These are phyloP conservation scores for Mycena albidolilacea DNA, from an alignment of 768 basidiomycete species.

Conservation along the genomic window DNA sequence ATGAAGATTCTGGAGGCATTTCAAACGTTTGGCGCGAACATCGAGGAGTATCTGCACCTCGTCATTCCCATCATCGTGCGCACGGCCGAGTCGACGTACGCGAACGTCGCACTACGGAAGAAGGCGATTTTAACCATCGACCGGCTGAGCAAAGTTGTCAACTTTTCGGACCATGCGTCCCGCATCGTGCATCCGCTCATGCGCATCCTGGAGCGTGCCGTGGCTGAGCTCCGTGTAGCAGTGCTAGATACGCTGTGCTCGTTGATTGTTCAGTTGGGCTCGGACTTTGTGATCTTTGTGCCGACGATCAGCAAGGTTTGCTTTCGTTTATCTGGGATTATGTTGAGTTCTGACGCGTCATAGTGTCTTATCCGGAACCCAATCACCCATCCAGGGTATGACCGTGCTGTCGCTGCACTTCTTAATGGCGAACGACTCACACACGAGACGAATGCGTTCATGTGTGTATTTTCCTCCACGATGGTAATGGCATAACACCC, in stretches of 20 bases:
- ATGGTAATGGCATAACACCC: no score
- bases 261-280: conserved; percentile 91
- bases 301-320: conserved; percentile 96
- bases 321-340: neutral
- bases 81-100: conserved; percentile 88
- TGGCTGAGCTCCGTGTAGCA: conserved; percentile 84
- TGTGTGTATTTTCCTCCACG: conserved; percentile 57
- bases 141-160: conserved; percentile 90
- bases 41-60: conserved; percentile 98
- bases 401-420: conserved; percentile 88
- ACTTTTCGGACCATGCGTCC: conserved; percentile 98
- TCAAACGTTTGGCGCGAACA: conserved; percentile 94
- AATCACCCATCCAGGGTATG: conserved; percentile 87
- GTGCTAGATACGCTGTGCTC: conserved; percentile 96
- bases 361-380: conserved; percentile 85
- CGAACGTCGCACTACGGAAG: conserved; percentile 82
- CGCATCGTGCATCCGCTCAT: conserved; percentile 97
- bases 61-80: conserved; percentile 96
- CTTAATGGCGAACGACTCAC: conserved; percentile 94
- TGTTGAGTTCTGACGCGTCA: neutral
- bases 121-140: conserved; percentile 94
- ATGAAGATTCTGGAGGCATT: conserved; percentile 96
- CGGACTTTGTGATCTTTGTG: conserved; percentile 98
- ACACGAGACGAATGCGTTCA: conserved; percentile 81
- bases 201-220: conserved; percentile 81